Conservation (phyloP, 2,329 filamentous ascomycete genomes). For the Tothia fuscella region DNA sequence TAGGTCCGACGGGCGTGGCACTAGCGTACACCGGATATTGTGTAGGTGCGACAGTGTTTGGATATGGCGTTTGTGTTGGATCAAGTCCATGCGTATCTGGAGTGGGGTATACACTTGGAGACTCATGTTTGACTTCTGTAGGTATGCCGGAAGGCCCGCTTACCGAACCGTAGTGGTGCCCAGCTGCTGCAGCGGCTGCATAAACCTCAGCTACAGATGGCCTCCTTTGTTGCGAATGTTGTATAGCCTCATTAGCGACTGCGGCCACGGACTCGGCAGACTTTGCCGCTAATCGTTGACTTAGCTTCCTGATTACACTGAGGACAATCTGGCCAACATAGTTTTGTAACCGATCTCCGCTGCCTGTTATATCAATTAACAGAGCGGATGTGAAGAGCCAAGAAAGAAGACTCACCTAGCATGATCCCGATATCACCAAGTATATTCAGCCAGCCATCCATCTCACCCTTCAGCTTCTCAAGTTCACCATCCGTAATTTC, state of each 20-base stretch:
- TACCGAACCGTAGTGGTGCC: neutral
- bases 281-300: neutral
- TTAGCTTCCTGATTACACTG: conserved; percentile 29
- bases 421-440: conserved; percentile 54
- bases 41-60: too few species aligned
- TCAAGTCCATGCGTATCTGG: neutral
- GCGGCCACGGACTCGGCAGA: neutral
- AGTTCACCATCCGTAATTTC: conserved; percentile 48
- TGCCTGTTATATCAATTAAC: conserved; percentile 23
- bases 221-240: neutral
- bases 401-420: conserved; percentile 42
- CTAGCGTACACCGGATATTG: neutral
- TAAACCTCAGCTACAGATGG: too few species aligned
- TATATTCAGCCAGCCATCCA: conserved; percentile 57
- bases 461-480: conserved; percentile 49
- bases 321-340: conserved; percentile 39
- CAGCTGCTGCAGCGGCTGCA: neutral
- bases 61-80: neutral
- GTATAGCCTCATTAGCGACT: neutral
- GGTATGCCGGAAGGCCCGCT: neutral
- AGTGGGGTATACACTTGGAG: neutral
- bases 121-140: neutral
- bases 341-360: conserved; percentile 35
- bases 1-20: too few species aligned
- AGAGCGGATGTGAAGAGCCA: neutral